Evolutionary conservation across 2,329 filamentous ascomycete genomes (phyloP).

Genomic region (Aureobasidium lini): DNA sequence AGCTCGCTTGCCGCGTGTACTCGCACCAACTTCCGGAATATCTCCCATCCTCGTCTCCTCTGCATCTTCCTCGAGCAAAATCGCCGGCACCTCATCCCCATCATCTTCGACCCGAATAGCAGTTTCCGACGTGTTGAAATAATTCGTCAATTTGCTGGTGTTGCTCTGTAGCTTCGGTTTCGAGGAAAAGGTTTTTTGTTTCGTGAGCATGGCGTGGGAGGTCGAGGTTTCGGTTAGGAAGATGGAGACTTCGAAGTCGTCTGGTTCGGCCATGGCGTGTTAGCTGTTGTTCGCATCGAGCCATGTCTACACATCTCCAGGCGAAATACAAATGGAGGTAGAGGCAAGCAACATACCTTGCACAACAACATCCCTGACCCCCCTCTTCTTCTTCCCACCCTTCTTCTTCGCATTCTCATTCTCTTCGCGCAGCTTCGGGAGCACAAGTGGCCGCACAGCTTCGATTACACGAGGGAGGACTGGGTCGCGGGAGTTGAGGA

Average conservation of each 20-base stretch:
- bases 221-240: constrained; percentile 83
- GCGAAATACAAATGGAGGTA: too few relatives aligned
- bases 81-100: constrained; percentile 37
- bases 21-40: constrained; percentile 44
- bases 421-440: constrained; percentile 88
- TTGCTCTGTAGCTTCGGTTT: constrained; percentile 38
- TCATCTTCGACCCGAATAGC: constrained; percentile 34
- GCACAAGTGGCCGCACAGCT: constrained; percentile 73
- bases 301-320: too few relatives aligned
- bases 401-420: constrained; percentile 54
- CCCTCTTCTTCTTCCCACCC: constrained; percentile 58
- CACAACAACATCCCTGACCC: constrained; percentile 79
- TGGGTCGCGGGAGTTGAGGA: constrained; percentile 68
- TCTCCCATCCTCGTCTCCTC: constrained; percentile 41
- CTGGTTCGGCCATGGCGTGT: constrained; percentile 37
- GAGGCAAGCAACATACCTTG: constrained; percentile 50
- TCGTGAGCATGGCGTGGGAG: constrained; percentile 77
- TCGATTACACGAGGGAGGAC: constrained; percentile 77
- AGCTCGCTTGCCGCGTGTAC: constrained; percentile 19
- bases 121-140: constrained; percentile 36
- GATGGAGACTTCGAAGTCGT: constrained; percentile 92
- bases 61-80: constrained; percentile 43
- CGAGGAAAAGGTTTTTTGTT: constrained; percentile 64
- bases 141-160: constrained; percentile 39
- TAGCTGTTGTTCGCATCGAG: not conserved